Evolutionary conservation across 768 basidiomycete species (phyloP).

Genomic region (Panus rudis): DNA sequence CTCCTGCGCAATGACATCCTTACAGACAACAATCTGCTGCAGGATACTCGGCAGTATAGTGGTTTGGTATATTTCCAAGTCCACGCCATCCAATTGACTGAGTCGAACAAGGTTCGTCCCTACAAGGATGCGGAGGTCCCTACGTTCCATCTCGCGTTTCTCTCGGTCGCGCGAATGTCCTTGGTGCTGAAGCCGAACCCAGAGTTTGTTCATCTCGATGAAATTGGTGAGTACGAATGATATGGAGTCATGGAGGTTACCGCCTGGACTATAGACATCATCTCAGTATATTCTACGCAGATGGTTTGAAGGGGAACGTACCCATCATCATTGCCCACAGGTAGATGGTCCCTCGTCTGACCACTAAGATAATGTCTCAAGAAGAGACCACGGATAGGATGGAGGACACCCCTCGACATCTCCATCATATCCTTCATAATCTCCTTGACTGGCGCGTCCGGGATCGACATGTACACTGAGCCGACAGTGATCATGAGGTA

Average conservation of each 20-base stretch:
- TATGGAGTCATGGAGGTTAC: slow-evolving; percentile 92
- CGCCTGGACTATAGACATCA: slow-evolving; percentile 60
- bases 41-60: slow-evolving; percentile 87
- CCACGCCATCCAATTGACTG: slow-evolving; percentile 93
- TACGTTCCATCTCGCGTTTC: slow-evolving; percentile 93
- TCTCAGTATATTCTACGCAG: background rate
- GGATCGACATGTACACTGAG: slow-evolving; percentile 97
- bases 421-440: slow-evolving; percentile 99
- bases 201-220: slow-evolving; percentile 99
- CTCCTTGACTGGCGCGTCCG: slow-evolving; percentile 96
- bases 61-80: slow-evolving; percentile 82
- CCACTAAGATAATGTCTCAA: slow-evolving; percentile 94
- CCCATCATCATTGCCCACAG: slow-evolving; percentile 80
- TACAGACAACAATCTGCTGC: slow-evolving; percentile 97
- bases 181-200: slow-evolving; percentile 97
- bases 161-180: slow-evolving; percentile 96
- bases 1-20: slow-evolving; percentile 97
- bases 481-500: slow-evolving; percentile 99
- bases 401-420: slow-evolving; percentile 95
- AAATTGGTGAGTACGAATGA: slow-evolving; percentile 96
- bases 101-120: slow-evolving; percentile 96
- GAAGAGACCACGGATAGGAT: slow-evolving; percentile 95
- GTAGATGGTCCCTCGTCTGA: slow-evolving; percentile 94
- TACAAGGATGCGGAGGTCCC: slow-evolving; percentile 91
- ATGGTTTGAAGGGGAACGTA: slow-evolving; percentile 35